These are phyloP conservation scores for Amesomyces nigricolor DNA, from an alignment of 2,329 filamentous ascomycete species.

Conservation along the genomic window DNA sequence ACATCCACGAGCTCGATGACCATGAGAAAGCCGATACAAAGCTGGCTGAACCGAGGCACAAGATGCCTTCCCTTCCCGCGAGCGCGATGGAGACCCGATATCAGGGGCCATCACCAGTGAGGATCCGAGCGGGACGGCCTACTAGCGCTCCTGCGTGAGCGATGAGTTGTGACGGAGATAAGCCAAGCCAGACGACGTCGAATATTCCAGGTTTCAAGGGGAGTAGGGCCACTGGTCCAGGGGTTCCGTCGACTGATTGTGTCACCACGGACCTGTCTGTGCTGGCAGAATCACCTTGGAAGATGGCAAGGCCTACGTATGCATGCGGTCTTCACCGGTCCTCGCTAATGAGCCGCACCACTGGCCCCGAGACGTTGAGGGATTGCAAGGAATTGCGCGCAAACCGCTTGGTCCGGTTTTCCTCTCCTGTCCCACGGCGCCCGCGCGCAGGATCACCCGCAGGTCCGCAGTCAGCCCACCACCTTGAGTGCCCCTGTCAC, in stretches of 20 bases:
- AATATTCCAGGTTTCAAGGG: too few species aligned
- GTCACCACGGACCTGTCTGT: neutral
- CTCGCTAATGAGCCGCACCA: neutral
- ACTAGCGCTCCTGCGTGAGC: neutral
- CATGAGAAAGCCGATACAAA: neutral
- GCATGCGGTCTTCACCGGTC: conserved; percentile 6
- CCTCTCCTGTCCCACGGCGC: neutral
- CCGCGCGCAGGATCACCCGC: neutral
- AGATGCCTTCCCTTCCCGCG: neutral
- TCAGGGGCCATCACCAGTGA: neutral
- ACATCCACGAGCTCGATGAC: too few species aligned
- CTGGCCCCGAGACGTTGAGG: neutral
- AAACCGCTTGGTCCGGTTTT: neutral
- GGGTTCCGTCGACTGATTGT: neutral
- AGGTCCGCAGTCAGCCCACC: neutral
- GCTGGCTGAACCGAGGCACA: neutral
- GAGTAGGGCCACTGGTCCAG: neutral
- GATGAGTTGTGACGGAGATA: neutral
- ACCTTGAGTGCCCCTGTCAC: too few species aligned
- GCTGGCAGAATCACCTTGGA: neutral
- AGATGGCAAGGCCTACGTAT: neutral
- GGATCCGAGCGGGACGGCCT: neutral
- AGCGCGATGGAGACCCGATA: neutral
- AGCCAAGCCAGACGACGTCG: neutral
- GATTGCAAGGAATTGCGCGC: neutral